Evolutionary conservation across 495 filamentous ascomycete genomes (phyloP), one percentile per base, ranked within the genome.

Genomic region (Daldinia loculata): DNA sequence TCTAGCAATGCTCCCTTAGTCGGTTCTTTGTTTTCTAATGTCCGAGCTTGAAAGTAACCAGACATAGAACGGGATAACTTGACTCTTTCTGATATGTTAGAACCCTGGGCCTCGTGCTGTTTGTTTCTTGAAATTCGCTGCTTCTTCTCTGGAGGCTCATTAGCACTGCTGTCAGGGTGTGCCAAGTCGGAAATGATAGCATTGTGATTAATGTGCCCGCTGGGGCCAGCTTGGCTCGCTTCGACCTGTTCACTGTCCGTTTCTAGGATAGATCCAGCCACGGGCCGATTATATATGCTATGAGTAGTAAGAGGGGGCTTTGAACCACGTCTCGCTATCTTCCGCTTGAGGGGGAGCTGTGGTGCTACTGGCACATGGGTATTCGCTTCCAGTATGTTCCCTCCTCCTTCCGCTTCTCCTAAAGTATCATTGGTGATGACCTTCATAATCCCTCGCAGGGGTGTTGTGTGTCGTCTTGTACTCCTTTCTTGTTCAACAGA

Each of bases 391-490:
- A n/a, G 15, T 29, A 22, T 11, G 15, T 53, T 63, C 15, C 27
- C 26, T 55, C 36, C 26, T 55, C 36, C 15, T 53, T 74, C 66
- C 26, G 2, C 12, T 45, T 64, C 36, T 29, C 17, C 48, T 26
- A 65, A 62, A 8, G 38, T 58, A 39, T 64, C 74, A n/a, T 50
- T 62, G 4, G 70, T 67, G 12, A 45, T 52, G 14, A 70, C 60
- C 63, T 82, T 84, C 74, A 84, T 80, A 51, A 84, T 82, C 2
- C 80, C 76, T 57, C 76, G 78, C 19, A 76, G 74, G 8, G 75
- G 75, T 26, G 30, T 6, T 15, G 60, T 59, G 9, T 70, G 71
- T 45, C 81, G 76, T 53, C 82, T 79, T 6, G 71, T 65, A 14
- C 52, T 36, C 58, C 80, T 80, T 73, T 83, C 82, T 39, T 84